These are phyloP conservation scores for Coprinopsis strossmayeri DNA, from an alignment of 768 basidiomycete species.

Conservation along the genomic window DNA sequence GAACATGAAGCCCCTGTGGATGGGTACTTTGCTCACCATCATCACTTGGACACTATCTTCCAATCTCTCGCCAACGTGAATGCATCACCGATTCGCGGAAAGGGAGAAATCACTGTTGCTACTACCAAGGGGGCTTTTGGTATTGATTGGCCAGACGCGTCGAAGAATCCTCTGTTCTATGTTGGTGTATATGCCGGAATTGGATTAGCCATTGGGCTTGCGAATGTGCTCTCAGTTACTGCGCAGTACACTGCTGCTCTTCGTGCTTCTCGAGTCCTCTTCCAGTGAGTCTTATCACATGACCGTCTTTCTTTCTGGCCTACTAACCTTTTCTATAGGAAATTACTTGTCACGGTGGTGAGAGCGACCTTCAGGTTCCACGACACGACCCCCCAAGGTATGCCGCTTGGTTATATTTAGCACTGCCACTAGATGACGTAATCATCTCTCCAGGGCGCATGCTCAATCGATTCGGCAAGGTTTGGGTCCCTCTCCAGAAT, in stretches of 20 bases:
- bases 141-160: constrained; percentile 40
- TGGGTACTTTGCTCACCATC: constrained; percentile 23
- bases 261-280: constrained; percentile 38
- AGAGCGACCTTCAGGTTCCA: constrained; percentile 82
- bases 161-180: constrained; percentile 64
- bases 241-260: constrained; percentile 60
- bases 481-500: constrained; percentile 16
- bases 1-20: constrained; percentile 33
- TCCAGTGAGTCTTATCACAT: constrained; percentile 26
- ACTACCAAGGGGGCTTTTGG: constrained; percentile 18
- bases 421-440: neutral
- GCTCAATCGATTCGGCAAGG: constrained; percentile 80
- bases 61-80: constrained; percentile 14
- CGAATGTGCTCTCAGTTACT: constrained; percentile 37
- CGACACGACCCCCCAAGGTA: constrained; percentile 77
- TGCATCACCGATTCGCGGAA: too few relatives aligned
- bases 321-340: constrained; percentile 19
- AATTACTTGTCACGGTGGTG: constrained; percentile 63
- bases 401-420: neutral
- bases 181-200: constrained; percentile 62
- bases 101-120: too few relatives aligned
- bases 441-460: constrained; percentile 51
- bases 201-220: constrained; percentile 40
- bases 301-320: constrained; percentile 22
- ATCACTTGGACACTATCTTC: constrained; percentile 19